phyloP scores from a whole-genome alignment of 2,329 filamentous ascomycete genomes.

The Ophiostoma fasciatum region DNA sequence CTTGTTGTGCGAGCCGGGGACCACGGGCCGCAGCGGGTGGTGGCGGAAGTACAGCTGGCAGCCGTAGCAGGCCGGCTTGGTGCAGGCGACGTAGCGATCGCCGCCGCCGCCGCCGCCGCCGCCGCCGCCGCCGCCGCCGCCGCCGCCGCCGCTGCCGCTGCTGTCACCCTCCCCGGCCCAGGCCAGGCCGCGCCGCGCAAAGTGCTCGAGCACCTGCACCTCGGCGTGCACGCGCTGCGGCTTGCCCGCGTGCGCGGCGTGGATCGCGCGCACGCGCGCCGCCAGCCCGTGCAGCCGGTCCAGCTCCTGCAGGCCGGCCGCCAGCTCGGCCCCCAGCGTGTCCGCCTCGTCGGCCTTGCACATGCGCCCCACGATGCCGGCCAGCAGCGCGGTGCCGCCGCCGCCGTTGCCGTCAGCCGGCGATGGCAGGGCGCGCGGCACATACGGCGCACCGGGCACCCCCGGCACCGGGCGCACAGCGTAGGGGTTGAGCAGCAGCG shows the following conservation, averaged over 20 bases:
- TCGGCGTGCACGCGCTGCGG: slow-evolving; percentile 28
- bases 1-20: slow-evolving; percentile 24
- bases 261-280: slow-evolving; percentile 14
- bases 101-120: too few species aligned
- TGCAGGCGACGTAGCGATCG: slow-evolving; percentile 33
- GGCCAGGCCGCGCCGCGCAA: slow-evolving; percentile 17
- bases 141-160: too few species aligned
- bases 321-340: slow-evolving; percentile 3
- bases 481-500: slow-evolving; percentile 18
- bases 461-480: slow-evolving; percentile 14
- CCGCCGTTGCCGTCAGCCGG: too few species aligned
- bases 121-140: too few species aligned
- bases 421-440: not conserved
- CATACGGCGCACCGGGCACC: slow-evolving; percentile 4
- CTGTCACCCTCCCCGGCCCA: too few species aligned
- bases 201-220: slow-evolving; percentile 31
- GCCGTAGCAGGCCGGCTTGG: slow-evolving; percentile 35
- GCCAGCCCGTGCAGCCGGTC: slow-evolving; percentile 16
- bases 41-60: slow-evolving; percentile 29
- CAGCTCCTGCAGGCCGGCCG: slow-evolving; percentile 11
- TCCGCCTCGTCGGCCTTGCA: slow-evolving; percentile 8
- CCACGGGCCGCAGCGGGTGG: slow-evolving; percentile 20
- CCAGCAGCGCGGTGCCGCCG: not conserved
- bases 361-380: slow-evolving; percentile 12
- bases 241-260: slow-evolving; percentile 13